Conservation (phyloP, 2,329 filamentous ascomycete genomes). For the Epichloe sylvatica region DNA sequence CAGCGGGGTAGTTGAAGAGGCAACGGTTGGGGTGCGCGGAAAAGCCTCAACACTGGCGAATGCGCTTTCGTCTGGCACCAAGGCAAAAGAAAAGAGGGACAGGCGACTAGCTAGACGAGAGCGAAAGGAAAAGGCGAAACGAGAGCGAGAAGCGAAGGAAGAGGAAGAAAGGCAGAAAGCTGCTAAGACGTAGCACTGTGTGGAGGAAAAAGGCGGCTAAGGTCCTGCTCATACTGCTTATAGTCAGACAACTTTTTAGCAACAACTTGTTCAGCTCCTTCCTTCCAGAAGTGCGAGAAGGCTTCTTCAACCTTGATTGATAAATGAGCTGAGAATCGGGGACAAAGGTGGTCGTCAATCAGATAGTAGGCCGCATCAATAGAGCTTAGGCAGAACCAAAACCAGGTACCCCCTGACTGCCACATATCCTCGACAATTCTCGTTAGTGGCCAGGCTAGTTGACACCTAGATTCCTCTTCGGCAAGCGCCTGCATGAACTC, state of each 20-base stretch:
- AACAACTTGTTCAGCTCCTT: neutral
- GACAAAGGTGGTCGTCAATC: neutral
- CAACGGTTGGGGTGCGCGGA: too few species aligned
- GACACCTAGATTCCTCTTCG: conserved; percentile 7
- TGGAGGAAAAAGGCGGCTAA: neutral
- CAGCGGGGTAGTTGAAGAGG: too few species aligned
- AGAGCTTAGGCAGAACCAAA: conserved; percentile 2
- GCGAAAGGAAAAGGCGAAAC: too few species aligned
- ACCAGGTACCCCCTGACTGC: conserved; percentile 3
- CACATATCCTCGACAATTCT: conserved; percentile 3
- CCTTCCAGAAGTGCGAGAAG: neutral
- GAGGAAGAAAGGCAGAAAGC: too few species aligned
- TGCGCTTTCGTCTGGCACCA: too few species aligned
- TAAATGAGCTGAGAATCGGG: neutral
- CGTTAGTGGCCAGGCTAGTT: neutral
- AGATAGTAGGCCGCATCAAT: conserved; percentile 1
- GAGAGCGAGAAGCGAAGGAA: too few species aligned
- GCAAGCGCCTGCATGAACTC: conserved; percentile 10
- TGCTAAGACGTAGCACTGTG: too few species aligned
- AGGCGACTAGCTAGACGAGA: too few species aligned
- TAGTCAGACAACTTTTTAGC: conserved; percentile 1
- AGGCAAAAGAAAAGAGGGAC: too few species aligned
- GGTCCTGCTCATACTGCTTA: neutral
- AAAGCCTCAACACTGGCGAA: too few species aligned
- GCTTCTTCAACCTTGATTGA: neutral